phyloP scores from a whole-genome alignment of 139 green algal species.

The Picochlorum sp. region DNA sequence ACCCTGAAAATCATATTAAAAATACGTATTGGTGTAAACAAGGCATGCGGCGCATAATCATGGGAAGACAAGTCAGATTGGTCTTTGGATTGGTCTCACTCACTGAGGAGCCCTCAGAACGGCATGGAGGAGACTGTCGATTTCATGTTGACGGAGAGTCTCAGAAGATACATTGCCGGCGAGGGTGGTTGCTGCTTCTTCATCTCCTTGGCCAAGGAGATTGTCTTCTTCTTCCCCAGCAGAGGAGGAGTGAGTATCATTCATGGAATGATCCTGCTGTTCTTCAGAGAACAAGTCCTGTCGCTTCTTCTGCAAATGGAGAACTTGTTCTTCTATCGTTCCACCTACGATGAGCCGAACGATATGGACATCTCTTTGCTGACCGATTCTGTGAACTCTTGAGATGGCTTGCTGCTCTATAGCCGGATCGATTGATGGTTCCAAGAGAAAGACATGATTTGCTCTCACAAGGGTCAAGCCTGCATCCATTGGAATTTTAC shows the following conservation, averaged over 20 bases:
- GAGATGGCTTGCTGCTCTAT: conserved; percentile 60
- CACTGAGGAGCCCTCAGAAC: neutral
- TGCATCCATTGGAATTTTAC: no score
- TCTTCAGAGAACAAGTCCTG: conserved; percentile 1
- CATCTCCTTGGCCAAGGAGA: neutral
- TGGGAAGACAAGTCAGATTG: no score
- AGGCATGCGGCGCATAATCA: no score
- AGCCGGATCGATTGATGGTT: conserved; percentile 72
- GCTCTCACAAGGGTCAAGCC: conserved; percentile 2
- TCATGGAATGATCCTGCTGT: neutral
- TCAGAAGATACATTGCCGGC: neutral
- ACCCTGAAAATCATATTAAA: no score
- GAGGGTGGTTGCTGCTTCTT: neutral
- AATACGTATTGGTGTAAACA: no score
- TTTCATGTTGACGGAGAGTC: neutral
- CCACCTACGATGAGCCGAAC: conserved; percentile 15
- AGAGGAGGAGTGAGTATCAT: neutral
- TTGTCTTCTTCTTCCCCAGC: neutral
- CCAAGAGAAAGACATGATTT: conserved; percentile 55
- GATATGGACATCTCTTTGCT: conserved; percentile 17
- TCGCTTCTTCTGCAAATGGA: neutral
- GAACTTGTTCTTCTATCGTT: neutral
- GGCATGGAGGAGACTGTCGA: neutral
- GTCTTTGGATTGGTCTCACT: no score
- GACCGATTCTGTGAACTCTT: conserved; percentile 32